Conservation (phyloP, 176 grass and related monocot genomes). For the Cymbopogon citratus region DNA sequence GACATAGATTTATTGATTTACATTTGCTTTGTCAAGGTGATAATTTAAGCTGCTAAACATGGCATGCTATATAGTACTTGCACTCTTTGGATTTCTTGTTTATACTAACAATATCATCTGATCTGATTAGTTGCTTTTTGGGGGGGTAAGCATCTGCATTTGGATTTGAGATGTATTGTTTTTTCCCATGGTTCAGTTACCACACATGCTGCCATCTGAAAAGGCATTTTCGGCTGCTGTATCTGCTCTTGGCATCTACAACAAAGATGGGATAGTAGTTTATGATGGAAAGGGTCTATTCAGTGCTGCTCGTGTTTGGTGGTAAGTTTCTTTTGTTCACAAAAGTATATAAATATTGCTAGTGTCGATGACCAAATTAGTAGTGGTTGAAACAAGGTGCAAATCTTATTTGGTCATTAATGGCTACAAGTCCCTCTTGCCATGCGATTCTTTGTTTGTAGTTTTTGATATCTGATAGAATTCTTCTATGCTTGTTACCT, state of each 20-base stretch:
- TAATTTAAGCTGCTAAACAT: background rate
- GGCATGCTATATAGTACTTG: background rate
- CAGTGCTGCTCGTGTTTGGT: conserved; percentile 97
- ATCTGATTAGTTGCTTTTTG: background rate
- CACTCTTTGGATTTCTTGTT: background rate
- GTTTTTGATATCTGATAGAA: background rate
- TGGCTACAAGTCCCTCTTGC: background rate
- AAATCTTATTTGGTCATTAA: background rate
- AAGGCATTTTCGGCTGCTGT: conserved; percentile 95
- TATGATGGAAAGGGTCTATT: conserved; percentile 98
- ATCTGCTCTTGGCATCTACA: conserved; percentile 86
- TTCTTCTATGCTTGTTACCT: conserved; percentile 7
- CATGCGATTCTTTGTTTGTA: conserved; percentile 1
- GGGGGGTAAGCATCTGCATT: background rate
- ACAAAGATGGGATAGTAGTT: conserved; percentile 91
- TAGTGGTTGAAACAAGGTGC: background rate
- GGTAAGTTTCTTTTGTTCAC: conserved; percentile 44
- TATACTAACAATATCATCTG: background rate
- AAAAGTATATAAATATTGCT: background rate
- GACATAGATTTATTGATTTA: background rate
- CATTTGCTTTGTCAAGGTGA: background rate
- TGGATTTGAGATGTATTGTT: background rate
- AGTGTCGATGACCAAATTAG: background rate
- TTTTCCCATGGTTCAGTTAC: conserved; percentile 55
- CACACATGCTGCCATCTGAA: conserved; percentile 95